These are phyloP conservation scores for Diplogelasinospora grovesii DNA, from an alignment of 495 filamentous ascomycete genomes.

Conservation along the genomic window DNA sequence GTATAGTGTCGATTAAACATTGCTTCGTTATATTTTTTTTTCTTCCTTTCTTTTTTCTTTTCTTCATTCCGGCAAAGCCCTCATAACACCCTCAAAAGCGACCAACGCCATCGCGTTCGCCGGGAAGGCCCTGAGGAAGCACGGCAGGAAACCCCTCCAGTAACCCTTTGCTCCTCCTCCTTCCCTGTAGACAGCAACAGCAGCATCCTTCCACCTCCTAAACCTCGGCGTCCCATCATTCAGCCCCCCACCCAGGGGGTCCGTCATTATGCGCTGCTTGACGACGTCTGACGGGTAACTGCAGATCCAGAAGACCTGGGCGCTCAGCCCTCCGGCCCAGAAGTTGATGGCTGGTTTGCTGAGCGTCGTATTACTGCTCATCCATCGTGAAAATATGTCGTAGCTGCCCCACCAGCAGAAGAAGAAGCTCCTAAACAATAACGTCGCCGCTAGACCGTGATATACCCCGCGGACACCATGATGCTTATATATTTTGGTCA, in stretches of 20 bases:
- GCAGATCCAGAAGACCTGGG: constrained; percentile 89
- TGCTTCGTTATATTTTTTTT: constrained; percentile 1
- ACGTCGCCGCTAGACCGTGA: constrained; percentile 75
- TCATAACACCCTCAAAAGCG: constrained; percentile 90
- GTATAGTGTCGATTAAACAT: too few species aligned
- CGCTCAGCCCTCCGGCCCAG: constrained; percentile 90
- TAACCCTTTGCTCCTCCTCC: constrained; percentile 73
- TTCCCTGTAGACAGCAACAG: constrained; percentile 66
- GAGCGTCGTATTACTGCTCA: constrained; percentile 61
- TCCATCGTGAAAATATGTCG: constrained; percentile 65
- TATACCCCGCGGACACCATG: constrained; percentile 78
- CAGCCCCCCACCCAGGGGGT: constrained; percentile 65
- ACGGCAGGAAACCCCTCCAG: constrained; percentile 91
- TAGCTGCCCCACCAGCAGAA: constrained; percentile 98
- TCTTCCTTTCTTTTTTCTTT: background rate
- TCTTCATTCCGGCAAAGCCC: constrained; percentile 54
- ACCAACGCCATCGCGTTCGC: constrained; percentile 92
- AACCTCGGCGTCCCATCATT: constrained; percentile 65
- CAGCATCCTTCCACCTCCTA: constrained; percentile 73
- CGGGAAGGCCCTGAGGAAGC: constrained; percentile 89
- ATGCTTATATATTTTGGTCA: constrained; percentile 53
- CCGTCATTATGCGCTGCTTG: constrained; percentile 97
- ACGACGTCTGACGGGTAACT: constrained; percentile 92
- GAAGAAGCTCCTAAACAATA: constrained; percentile 88
- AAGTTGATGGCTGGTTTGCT: constrained; percentile 83